Conservation (phyloP, 257 asterid genomes). For the Nicotiana knightiana region DNA sequence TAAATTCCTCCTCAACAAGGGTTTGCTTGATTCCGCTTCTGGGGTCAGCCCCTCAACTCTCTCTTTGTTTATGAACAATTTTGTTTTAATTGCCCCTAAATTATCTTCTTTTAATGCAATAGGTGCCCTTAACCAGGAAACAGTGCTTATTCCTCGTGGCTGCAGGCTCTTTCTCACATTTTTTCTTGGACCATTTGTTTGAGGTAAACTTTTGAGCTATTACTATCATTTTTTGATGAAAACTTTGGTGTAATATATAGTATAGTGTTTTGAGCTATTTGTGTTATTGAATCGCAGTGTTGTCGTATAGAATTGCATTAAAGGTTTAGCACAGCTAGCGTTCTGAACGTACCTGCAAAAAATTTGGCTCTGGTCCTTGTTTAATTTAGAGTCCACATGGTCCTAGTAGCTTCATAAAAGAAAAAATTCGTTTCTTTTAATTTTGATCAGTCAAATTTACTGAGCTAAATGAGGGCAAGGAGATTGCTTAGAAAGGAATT, state of each 20-base stretch:
- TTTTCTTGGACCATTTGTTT: conserved; percentile 82
- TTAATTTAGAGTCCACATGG: background rate
- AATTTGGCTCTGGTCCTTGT: background rate
- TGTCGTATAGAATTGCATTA: background rate
- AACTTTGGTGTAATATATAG: background rate
- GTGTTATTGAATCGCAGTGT: background rate
- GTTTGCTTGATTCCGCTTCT: conserved; percentile 64
- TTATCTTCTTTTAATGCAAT: conserved; percentile 9
- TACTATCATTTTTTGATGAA: background rate
- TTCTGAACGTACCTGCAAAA: background rate
- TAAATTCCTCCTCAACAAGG: conserved; percentile 43
- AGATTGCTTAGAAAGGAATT: background rate
- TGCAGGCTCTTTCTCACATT: conserved; percentile 91
- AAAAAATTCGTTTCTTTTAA: background rate
- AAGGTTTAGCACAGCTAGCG: background rate
- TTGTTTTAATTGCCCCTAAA: background rate
- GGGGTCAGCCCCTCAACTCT: conserved; percentile 35
- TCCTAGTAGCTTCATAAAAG: background rate
- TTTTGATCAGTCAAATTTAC: background rate
- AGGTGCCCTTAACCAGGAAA: conserved; percentile 57
- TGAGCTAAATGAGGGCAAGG: background rate
- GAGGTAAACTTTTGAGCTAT: conserved; percentile 47
- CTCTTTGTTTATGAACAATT: background rate
- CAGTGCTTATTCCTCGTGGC: conserved; percentile 71
- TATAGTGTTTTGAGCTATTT: background rate